These are phyloP conservation scores for Camillea tinctor DNA, from an alignment of 2,329 filamentous ascomycete genomes.

Conservation along the genomic window DNA sequence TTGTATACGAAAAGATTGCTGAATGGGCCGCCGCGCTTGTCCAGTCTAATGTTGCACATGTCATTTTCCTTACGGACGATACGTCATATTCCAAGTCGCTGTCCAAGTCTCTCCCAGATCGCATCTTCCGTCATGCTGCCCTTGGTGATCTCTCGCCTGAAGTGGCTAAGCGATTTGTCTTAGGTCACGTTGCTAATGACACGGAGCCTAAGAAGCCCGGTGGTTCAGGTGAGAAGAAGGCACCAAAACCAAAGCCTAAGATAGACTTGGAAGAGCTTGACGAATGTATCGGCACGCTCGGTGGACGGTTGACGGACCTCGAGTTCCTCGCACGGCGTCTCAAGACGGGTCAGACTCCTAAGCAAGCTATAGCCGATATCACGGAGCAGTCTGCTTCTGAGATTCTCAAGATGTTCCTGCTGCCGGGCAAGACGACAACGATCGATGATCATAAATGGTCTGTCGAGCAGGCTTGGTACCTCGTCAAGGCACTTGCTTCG, in stretches of 20 bases:
- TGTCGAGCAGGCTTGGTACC: constrained; percentile 82
- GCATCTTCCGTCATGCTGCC: constrained; percentile 83
- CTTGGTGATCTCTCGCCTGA: constrained; percentile 84
- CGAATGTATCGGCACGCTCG: constrained; percentile 75
- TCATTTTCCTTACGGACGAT: constrained; percentile 91
- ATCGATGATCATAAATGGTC: constrained; percentile 63
- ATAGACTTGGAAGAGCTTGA: constrained; percentile 70
- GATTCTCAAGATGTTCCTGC: constrained; percentile 88
- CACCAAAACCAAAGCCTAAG: constrained; percentile 22
- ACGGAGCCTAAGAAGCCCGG: constrained; percentile 31
- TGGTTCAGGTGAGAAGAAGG: constrained; percentile 32
- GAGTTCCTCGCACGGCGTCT: constrained; percentile 91
- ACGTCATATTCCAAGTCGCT: constrained; percentile 85
- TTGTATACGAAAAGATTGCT: constrained; percentile 77
- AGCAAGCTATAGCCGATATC: constrained; percentile 80
- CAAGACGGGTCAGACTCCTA: constrained; percentile 80
- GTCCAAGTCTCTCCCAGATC: constrained; percentile 82
- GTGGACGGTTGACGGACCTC: constrained; percentile 91
- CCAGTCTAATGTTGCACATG: constrained; percentile 85
- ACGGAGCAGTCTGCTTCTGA: constrained; percentile 86
- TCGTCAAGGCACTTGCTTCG: constrained; percentile 77
- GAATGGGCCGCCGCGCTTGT: constrained; percentile 89
- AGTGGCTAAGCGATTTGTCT: constrained; percentile 86
- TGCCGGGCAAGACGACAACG: constrained; percentile 52
- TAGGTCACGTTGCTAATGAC: constrained; percentile 69